Evolutionary conservation across 495 filamentous ascomycete genomes (phyloP), one percentile per base, ranked within the genome.

Genomic region (Neohortaea acidophila): DNA sequence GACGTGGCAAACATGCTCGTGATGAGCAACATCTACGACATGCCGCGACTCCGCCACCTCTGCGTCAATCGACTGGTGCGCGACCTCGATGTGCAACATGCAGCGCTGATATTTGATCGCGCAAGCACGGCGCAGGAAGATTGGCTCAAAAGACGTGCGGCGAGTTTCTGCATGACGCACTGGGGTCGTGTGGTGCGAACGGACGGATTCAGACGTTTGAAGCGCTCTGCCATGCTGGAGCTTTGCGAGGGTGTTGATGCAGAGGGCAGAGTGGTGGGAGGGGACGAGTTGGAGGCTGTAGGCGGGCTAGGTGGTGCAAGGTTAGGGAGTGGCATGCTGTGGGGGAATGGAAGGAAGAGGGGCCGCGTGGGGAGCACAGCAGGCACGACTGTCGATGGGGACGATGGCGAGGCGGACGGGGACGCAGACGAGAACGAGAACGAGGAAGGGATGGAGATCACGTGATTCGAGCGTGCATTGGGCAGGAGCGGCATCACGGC

Each of bases 1-100:
- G 83, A 92, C 48, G 85, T 96, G 13, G 87, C 91, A 0, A 86
- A 89, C n/a, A 69, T 97, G 61, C 70, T 97, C 1, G 89, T 96
- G 36, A 87, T 97, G 84, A 79, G 84, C 17, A 93, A 96, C 52
- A 79, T 96, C 15, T 97, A 97, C 56, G 84, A 94, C 54, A 86
- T 97, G 64, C 84, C 84, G 0, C 79, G 84, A 41, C 74, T 97
- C 2, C 82, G 87, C 10, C 69, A 92, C 9, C 70, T 96, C 10
- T 91, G 86, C 54, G 75, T 94, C 27, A 81, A 87, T 54, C 69
- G 91, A 9, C 69, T 97, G 20, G 79, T 77, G 34, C 77, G 77
- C 29, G 91, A 97, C 48, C 67, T 97, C 1, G 89, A 94, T 44
- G 76, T 96, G 30, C 82, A 94, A 38, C 83, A 92, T 47, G 87